phyloP scores from a whole-genome alignment of 2,329 filamentous ascomycete genomes.

The Diaporthe ilicicola region DNA sequence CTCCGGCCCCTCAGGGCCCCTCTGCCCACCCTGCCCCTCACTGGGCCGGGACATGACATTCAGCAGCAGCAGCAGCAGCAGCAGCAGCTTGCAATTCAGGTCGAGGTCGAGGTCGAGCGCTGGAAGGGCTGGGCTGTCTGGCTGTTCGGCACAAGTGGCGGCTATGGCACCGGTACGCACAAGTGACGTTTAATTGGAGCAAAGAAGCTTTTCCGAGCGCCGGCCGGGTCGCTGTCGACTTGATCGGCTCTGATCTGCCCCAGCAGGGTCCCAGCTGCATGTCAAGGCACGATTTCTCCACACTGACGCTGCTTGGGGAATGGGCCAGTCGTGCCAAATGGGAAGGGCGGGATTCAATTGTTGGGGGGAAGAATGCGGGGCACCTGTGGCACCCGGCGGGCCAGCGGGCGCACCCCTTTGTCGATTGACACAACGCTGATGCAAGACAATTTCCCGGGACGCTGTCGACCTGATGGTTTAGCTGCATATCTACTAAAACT shows the following conservation, averaged over 20 bases:
- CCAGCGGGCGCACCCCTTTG: background rate
- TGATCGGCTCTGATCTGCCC: constrained; percentile 20
- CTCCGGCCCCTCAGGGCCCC: background rate
- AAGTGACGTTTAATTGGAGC: constrained; percentile 30
- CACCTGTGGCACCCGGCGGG: background rate
- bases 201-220: constrained; percentile 20
- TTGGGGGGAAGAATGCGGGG: constrained; percentile 17
- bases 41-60: background rate
- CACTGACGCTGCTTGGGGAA: constrained; percentile 3
- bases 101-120: too few species aligned
- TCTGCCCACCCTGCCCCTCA: background rate
- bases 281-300: constrained; percentile 11
- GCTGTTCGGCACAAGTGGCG: constrained; percentile 25
- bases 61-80: too few species aligned
- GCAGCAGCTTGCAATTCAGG: too few species aligned
- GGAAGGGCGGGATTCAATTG: too few species aligned
- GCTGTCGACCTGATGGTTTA: background rate
- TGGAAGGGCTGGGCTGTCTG: too few species aligned
- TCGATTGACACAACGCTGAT: constrained; percentile 9
- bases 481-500: background rate
- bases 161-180: constrained; percentile 22
- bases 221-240: constrained; percentile 23
- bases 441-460: constrained; percentile 28
- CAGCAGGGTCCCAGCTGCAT: constrained; percentile 19
- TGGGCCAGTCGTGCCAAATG: background rate